Evolutionary conservation across 2,329 filamentous ascomycete genomes (phyloP).

Genomic region (Pestalotiopsis sp.): DNA sequence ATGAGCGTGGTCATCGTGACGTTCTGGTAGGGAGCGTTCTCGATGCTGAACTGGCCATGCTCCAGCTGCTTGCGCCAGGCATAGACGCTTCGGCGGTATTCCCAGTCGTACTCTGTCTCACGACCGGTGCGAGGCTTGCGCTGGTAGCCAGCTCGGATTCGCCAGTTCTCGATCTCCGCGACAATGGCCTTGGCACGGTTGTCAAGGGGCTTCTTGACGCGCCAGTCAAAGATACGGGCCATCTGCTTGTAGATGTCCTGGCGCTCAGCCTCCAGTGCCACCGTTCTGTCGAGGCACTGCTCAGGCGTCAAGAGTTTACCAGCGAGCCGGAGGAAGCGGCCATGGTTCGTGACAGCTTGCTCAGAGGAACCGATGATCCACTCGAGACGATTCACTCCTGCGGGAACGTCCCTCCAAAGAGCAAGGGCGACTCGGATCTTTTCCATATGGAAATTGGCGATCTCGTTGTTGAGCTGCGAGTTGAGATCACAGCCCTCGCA

Average conservation of each 20-base stretch:
- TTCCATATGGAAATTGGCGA: neutral
- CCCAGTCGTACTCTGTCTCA: neutral
- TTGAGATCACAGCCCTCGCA: constrained; percentile 9
- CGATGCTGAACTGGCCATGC: neutral
- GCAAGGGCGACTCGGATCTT: neutral
- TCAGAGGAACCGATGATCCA: neutral
- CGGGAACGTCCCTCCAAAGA: neutral
- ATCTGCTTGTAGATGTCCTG: neutral
- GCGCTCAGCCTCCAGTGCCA: neutral
- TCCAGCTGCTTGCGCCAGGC: neutral
- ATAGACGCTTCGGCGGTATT: neutral
- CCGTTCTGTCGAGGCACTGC: neutral
- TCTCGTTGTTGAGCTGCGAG: neutral
- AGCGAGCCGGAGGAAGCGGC: neutral
- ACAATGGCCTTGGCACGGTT: neutral
- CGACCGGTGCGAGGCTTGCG: neutral
- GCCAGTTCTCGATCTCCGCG: neutral
- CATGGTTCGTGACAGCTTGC: neutral
- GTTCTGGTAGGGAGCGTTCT: neutral
- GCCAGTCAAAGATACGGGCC: neutral
- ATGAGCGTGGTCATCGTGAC: neutral
- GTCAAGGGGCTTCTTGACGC: neutral
- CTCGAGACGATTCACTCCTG: neutral
- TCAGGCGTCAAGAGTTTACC: neutral
- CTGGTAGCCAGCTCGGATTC: neutral